Evolutionary conservation across 768 basidiomycete species (phyloP).

Genomic region (Leccinellum luteum): DNA sequence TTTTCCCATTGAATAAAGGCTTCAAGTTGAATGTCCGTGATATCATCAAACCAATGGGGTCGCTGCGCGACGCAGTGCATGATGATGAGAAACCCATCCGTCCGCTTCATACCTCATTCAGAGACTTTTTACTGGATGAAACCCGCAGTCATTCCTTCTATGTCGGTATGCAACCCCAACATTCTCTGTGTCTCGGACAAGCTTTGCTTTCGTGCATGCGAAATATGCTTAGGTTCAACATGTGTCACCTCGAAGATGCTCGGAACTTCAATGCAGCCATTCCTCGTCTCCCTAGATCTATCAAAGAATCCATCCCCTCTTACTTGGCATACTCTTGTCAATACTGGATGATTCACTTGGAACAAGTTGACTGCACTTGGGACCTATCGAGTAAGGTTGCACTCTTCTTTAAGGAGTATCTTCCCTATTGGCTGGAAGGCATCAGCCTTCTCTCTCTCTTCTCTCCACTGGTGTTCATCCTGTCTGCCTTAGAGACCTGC

Average conservation of each 20-base stretch:
- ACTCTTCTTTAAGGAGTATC: background rate
- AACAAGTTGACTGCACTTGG: background rate
- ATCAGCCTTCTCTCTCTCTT: background rate
- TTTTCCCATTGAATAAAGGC: background rate
- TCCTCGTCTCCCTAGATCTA: background rate
- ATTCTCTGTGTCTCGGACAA: background rate
- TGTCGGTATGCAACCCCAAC: background rate
- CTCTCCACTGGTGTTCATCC: background rate
- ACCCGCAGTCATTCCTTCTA: background rate
- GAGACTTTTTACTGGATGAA: background rate
- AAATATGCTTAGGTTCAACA: background rate
- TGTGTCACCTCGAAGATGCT: background rate
- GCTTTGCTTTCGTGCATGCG: background rate
- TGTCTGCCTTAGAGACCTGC: background rate
- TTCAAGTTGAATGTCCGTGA: background rate
- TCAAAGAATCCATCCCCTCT: background rate
- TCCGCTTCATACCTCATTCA: background rate
- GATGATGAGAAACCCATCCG: background rate
- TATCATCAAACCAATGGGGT: background rate
- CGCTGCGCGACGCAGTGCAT: background rate
- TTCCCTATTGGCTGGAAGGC: background rate
- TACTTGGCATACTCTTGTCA: background rate
- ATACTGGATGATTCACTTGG: background rate
- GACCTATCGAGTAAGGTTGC: background rate
- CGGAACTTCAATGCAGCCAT: background rate